Conservation (phyloP, 2,329 filamentous ascomycete genomes). For the Colletotrichum karsti region DNA sequence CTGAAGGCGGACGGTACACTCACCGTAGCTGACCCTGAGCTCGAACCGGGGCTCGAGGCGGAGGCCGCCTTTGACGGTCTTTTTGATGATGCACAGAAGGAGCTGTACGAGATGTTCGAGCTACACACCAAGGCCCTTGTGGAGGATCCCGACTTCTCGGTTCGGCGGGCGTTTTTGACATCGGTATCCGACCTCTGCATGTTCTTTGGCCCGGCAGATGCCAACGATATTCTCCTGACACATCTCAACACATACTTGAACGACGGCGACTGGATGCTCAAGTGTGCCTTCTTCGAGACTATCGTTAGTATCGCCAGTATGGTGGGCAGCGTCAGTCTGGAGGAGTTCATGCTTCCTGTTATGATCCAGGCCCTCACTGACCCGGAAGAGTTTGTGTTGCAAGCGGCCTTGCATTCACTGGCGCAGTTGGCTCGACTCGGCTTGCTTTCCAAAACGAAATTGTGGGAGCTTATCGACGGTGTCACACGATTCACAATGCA, state of each 20-base stretch:
- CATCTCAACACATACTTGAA: conserved; percentile 98
- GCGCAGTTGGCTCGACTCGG: conserved; percentile 90
- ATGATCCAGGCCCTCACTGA: conserved; percentile 97
- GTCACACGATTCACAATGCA: conserved; percentile 89
- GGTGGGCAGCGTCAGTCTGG: conserved; percentile 86
- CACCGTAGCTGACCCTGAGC: conserved; percentile 78
- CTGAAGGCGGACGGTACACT: conserved; percentile 85
- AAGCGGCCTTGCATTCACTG: conserved; percentile 87
- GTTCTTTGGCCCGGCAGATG: conserved; percentile 91
- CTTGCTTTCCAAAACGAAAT: conserved; percentile 82
- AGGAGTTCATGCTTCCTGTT: conserved; percentile 93
- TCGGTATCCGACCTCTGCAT: conserved; percentile 93
- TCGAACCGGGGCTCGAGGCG: conserved; percentile 74
- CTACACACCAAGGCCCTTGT: conserved; percentile 88
- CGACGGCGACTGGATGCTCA: conserved; percentile 94
- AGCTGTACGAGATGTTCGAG: conserved; percentile 87
- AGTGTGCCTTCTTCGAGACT: conserved; percentile 95
- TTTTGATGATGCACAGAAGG: conserved; percentile 86
- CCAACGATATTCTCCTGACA: conserved; percentile 94
- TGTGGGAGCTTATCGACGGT: conserved; percentile 88
- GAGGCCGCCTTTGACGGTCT: conserved; percentile 81
- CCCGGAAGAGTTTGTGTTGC: conserved; percentile 91
- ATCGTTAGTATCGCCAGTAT: conserved; percentile 94
- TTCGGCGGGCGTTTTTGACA: conserved; percentile 88
- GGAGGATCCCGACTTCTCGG: conserved; percentile 85